Conservation (phyloP, 805 yeast species). For the Monosporozyma aerobia region DNA sequence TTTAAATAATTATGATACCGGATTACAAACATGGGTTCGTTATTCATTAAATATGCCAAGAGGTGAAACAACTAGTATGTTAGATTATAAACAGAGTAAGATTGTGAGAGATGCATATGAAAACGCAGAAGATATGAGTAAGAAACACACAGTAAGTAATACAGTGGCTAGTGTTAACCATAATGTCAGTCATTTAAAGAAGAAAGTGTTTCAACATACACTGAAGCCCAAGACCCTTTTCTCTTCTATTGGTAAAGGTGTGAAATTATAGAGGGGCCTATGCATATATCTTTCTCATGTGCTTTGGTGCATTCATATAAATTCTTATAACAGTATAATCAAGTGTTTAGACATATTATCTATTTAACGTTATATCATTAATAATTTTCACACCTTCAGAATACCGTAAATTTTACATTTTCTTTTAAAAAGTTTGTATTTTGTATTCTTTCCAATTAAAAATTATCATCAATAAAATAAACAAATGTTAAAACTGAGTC, state of each 20-base stretch:
- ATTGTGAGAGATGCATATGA: slow-evolving; percentile 59
- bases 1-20: slow-evolving; percentile 40
- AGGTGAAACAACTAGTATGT: slow-evolving; percentile 26
- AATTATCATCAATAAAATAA: no score
- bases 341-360: background rate
- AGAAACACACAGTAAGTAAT: slow-evolving; percentile 32
- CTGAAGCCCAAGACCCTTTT: slow-evolving; percentile 45
- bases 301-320: no score
- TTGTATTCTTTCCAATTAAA: no score
- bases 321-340: no score
- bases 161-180: slow-evolving; percentile 36
- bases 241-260: slow-evolving; percentile 38
- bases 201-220: slow-evolving; percentile 42
- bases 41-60: slow-evolving; percentile 24
- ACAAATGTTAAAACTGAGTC: no score
- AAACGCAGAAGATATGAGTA: slow-evolving; percentile 41
- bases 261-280: background rate
- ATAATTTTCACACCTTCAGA: no score
- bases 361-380: background rate
- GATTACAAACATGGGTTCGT: slow-evolving; percentile 47
- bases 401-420: no score
- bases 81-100: slow-evolving; percentile 35
- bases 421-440: no score
- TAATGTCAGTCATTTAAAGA: slow-evolving; percentile 42
- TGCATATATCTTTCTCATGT: background rate